Percentiles rank a stretch among this genome's conserved stretches.
Conservation (phyloP, 306 rosid species). For the Biancaea sappan region DNA sequence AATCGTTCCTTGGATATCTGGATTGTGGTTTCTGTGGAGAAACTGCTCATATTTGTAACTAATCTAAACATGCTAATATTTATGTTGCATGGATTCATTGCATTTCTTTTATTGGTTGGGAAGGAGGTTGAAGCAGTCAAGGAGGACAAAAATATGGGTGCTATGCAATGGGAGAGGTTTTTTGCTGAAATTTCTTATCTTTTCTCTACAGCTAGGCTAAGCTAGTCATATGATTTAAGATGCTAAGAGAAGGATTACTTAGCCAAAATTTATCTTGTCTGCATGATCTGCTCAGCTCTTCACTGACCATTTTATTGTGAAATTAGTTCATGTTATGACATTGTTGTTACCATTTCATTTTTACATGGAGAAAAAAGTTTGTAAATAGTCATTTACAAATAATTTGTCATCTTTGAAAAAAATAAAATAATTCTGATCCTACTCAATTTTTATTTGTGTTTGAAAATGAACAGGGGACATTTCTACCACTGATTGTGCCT, state of each 20-base stretch:
- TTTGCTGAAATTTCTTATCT: not conserved
- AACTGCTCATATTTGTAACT: not conserved
- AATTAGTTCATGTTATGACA: constrained; percentile 15
- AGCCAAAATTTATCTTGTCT: not conserved
- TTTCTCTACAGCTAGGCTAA: not conserved
- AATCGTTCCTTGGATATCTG: constrained; percentile 3
- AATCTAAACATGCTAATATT: not conserved
- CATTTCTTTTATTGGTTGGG: not conserved
- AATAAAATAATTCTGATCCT: constrained; percentile 14
- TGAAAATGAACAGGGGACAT: constrained; percentile 70
- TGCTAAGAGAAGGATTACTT: not conserved
- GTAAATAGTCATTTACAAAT: not conserved
- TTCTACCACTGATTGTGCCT: constrained; percentile 85
- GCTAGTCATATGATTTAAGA: not conserved
- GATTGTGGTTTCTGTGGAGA: not conserved
- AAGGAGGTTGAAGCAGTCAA: not conserved
- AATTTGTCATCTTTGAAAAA: constrained; percentile 5
- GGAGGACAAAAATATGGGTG: not conserved
- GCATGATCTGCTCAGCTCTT: not conserved
- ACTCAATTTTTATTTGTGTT: constrained; percentile 16
- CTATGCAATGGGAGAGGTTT: constrained; percentile 1
- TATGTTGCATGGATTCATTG: too few species aligned
- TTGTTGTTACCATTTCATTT: not conserved
- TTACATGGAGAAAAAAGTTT: not conserved
- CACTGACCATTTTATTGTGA: constrained; percentile 9